These are phyloP conservation scores for Ustilago lituana DNA, from an alignment of 1,284 basidiomycete species.

Conservation along the genomic window DNA sequence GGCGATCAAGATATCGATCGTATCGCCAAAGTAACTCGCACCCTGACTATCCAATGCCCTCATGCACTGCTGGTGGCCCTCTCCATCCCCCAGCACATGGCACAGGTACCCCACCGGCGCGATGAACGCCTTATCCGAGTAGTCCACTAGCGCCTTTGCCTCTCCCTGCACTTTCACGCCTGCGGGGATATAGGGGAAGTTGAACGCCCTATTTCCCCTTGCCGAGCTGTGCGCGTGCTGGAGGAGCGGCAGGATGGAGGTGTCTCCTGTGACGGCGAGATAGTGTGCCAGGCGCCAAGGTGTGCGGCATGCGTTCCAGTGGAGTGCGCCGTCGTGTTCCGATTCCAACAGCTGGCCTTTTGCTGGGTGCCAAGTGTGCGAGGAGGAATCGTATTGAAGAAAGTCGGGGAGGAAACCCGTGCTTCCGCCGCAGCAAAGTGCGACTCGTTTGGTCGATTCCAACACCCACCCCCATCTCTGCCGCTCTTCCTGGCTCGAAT, in stretches of 20 bases:
- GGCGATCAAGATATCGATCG: constrained; percentile 59
- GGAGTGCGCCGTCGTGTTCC: constrained; percentile 55
- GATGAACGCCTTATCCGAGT: constrained; percentile 61
- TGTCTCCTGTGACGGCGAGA: constrained; percentile 53
- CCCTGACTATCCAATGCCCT: constrained; percentile 40
- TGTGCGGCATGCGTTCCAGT: constrained; percentile 63
- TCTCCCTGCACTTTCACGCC: constrained; percentile 31
- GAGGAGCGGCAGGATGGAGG: constrained; percentile 48
- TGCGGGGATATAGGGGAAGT: constrained; percentile 56
- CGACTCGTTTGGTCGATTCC: constrained; percentile 42
- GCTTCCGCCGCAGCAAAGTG: constrained; percentile 12
- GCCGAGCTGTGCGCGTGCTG: constrained; percentile 46
- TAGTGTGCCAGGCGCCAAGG: constrained; percentile 62
- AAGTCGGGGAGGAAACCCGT: constrained; percentile 59
- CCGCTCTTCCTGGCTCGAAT: constrained; percentile 31
- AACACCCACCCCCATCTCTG: constrained; percentile 51
- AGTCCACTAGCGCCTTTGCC: constrained; percentile 48
- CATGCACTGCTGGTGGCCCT: constrained; percentile 37
- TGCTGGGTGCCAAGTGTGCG: constrained; percentile 34
- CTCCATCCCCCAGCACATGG: constrained; percentile 47
- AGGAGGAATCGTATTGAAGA: constrained; percentile 19
- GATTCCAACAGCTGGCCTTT: constrained; percentile 52
- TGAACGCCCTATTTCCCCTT: neutral
- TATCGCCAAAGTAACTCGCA: constrained; percentile 59
- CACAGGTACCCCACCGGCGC: constrained; percentile 56